These are phyloP conservation scores for Aspergillus sp. DNA, from an alignment of 2,329 filamentous ascomycete species.

Conservation along the genomic window DNA sequence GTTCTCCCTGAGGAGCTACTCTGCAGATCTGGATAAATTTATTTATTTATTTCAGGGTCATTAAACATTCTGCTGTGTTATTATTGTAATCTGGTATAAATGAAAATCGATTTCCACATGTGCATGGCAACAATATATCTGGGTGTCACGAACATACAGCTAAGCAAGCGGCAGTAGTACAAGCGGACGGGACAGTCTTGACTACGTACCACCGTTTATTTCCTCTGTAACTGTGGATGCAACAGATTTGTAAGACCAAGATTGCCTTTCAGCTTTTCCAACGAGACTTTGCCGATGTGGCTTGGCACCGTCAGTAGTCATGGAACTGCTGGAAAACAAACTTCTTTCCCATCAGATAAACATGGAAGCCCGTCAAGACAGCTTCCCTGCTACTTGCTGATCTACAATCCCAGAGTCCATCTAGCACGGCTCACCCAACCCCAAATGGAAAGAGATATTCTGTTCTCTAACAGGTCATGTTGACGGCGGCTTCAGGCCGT, in stretches of 20 bases:
- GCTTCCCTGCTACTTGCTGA: neutral
- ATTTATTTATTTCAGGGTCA: neutral
- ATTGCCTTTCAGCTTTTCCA: neutral
- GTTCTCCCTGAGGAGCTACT: neutral
- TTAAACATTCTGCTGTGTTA: no score
- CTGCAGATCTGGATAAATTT: neutral
- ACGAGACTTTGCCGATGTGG: conserved; percentile 6
- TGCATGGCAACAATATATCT: no score
- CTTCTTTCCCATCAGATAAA: neutral
- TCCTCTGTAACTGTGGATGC: conserved; percentile 1
- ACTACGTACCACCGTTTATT: neutral
- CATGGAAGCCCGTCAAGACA: neutral
- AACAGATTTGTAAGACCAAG: neutral
- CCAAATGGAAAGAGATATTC: neutral
- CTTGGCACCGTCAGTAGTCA: conserved; percentile 12
- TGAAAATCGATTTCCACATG: no score
- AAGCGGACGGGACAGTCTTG: neutral
- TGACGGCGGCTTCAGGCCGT: neutral
- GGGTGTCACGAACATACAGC: no score
- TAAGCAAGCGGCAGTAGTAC: neutral
- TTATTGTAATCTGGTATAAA: no score
- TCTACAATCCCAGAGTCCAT: neutral
- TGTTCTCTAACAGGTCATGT: neutral
- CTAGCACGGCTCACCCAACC: neutral
- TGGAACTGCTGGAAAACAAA: neutral